phyloP scores from a whole-genome alignment of 331 rosid genomes.

The Malus hybrid region DNA sequence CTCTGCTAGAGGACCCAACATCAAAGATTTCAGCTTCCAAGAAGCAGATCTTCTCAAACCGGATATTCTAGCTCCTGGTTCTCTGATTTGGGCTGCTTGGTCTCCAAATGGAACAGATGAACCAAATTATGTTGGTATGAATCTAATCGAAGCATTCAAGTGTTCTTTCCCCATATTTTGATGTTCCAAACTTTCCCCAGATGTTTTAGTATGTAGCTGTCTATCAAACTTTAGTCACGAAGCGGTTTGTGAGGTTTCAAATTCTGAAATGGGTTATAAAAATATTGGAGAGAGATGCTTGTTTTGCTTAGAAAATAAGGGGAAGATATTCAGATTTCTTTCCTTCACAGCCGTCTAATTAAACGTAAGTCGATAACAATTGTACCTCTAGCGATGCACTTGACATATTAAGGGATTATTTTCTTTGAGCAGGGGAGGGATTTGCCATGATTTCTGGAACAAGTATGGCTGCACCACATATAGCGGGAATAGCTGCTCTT shows the following conservation, averaged over 20 bases:
- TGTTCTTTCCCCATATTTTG: constrained; percentile 11
- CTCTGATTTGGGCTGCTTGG: constrained; percentile 99
- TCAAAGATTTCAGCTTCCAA: constrained; percentile 82
- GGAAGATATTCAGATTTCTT: not conserved
- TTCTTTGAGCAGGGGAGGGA: constrained; percentile 65
- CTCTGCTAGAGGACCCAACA: constrained; percentile 95
- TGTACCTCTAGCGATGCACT: not conserved
- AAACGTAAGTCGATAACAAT: not conserved
- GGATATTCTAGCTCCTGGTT: constrained; percentile 96
- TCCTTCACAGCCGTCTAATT: not conserved
- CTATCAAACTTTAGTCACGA: not conserved
- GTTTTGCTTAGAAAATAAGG: not conserved
- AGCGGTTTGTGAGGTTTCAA: not conserved
- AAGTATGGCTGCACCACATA: constrained; percentile 99
- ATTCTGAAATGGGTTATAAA: not conserved
- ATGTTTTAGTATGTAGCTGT: not conserved
- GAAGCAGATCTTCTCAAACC: constrained; percentile 99
- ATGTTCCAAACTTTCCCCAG: not conserved
- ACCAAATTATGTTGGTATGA: constrained; percentile 83
- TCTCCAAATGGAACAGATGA: constrained; percentile 98
- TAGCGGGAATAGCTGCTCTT: constrained; percentile 98
- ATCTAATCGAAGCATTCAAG: constrained; percentile 6
- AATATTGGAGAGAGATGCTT: not conserved
- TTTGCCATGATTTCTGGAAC: constrained; percentile 99
- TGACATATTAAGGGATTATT: not conserved